Conservation (phyloP, 169 alveolate genomes). For the Cyclospora cayetanensis region DNA sequence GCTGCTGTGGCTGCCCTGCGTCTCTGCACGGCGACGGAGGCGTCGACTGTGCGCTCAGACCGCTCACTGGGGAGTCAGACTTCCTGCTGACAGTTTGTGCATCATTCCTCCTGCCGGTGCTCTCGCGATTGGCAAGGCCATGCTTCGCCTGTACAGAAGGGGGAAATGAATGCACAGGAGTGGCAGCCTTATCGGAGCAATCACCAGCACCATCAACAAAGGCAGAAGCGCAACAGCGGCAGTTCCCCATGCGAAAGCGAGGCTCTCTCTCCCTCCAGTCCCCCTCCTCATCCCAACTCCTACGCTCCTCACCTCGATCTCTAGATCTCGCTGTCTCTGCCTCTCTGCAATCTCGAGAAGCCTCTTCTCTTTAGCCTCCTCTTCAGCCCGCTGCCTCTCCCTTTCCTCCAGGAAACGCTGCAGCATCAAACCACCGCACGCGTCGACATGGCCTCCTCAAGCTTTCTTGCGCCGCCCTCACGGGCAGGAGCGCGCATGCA, state of each 20-base stretch:
- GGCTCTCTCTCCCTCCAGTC: background rate
- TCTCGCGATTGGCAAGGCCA: background rate
- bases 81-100: background rate
- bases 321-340: constrained; percentile 48
- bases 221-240: constrained; percentile 17
- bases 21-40: background rate
- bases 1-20: too few species aligned
- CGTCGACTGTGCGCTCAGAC: background rate
- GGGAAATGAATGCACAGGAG: background rate
- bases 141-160: background rate
- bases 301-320: constrained; percentile 22
- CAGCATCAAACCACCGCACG: background rate
- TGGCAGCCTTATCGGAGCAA: background rate
- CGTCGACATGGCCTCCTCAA: too few species aligned
- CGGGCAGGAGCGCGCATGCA: background rate
- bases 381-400: constrained; percentile 49
- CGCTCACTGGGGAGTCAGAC: background rate
- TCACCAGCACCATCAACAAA: background rate
- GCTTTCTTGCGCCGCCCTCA: too few species aligned
- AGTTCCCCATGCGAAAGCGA: background rate
- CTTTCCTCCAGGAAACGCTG: constrained; percentile 30
- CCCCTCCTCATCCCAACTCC: too few species aligned
- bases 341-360: constrained; percentile 36
- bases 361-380: constrained; percentile 32
- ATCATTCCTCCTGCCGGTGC: background rate